Evolutionary conservation across 306 rosid species (phyloP).

Genomic region (Potentilla sterilis): DNA sequence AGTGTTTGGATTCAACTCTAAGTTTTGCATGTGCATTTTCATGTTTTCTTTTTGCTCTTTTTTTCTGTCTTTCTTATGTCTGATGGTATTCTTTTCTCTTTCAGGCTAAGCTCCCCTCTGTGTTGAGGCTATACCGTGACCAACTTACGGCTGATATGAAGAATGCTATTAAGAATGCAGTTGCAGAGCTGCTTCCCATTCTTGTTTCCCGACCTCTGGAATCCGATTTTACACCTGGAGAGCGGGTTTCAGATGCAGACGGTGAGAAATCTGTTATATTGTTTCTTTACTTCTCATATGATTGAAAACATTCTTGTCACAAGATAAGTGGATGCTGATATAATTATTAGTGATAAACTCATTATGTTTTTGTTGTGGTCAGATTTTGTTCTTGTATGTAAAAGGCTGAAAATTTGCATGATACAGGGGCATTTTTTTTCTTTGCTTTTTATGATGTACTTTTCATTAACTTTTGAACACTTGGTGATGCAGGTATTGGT

Average conservation of each 20-base stretch:
- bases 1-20: not conserved
- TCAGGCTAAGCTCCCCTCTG: constrained; percentile 96
- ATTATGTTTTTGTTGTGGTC: not conserved
- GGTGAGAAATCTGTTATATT: constrained; percentile 58
- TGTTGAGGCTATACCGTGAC: constrained; percentile 90
- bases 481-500: constrained; percentile 72
- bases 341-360: not conserved
- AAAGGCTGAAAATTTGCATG: not conserved
- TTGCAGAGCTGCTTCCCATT: constrained; percentile 90
- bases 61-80: not conserved
- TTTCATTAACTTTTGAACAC: not conserved
- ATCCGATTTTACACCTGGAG: constrained; percentile 75
- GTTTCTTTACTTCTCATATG: constrained; percentile 17
- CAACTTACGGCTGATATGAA: constrained; percentile 95
- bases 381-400: not conserved
- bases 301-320: not conserved
- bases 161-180: constrained; percentile 87
- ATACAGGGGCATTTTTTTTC: not conserved
- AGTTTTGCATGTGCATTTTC: not conserved
- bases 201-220: constrained; percentile 73
- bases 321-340: not conserved
- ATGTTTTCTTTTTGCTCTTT: not conserved
- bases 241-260: constrained; percentile 71
- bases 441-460: constrained; percentile 28
- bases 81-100: constrained; percentile 25